These are phyloP conservation scores for Lodderomyces oxycetoniae DNA, from an alignment of 1,139 yeast species.

Conservation along the genomic window DNA sequence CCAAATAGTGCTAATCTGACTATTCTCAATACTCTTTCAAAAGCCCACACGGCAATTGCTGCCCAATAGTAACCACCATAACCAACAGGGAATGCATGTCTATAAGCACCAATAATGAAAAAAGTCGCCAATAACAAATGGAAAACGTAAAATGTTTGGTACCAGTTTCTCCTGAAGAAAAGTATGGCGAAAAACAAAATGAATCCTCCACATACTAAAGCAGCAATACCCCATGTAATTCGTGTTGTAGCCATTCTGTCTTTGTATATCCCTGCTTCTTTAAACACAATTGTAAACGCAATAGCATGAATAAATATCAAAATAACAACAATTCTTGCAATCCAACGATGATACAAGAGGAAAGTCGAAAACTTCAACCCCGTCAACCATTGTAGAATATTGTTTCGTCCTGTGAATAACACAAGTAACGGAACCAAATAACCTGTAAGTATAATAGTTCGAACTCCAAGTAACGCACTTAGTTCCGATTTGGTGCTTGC, in stretches of 20 bases:
- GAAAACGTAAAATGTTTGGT: slow-evolving; percentile 38
- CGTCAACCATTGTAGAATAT: slow-evolving; percentile 38
- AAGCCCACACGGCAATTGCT: slow-evolving; percentile 38
- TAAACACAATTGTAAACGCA: slow-evolving; percentile 27
- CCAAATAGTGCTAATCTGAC: slow-evolving; percentile 34
- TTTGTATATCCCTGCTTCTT: slow-evolving; percentile 19
- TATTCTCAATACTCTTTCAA: slow-evolving; percentile 40
- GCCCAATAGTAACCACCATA: slow-evolving; percentile 38
- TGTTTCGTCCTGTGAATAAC: slow-evolving; percentile 43
- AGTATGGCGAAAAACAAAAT: slow-evolving; percentile 36
- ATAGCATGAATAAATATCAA: slow-evolving; percentile 33
- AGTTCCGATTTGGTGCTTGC: slow-evolving; percentile 12
- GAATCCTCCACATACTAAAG: slow-evolving; percentile 30
- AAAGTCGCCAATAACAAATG: slow-evolving; percentile 41
- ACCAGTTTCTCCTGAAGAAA: slow-evolving; percentile 37
- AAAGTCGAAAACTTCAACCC: slow-evolving; percentile 38
- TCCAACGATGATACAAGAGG: slow-evolving; percentile 36
- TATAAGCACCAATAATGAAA: slow-evolving; percentile 40
- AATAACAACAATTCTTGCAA: slow-evolving; percentile 27
- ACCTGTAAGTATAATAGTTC: slow-evolving; percentile 30
- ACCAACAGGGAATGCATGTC: slow-evolving; percentile 38
- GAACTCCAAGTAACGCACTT: slow-evolving; percentile 21
- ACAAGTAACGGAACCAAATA: slow-evolving; percentile 31
- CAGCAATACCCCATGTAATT: slow-evolving; percentile 32
- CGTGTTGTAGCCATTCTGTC: slow-evolving; percentile 14